Evolutionary conservation across 2,329 filamentous ascomycete genomes (phyloP), one percentile per base, ranked within the genome.

Genomic region (Cordyceps militaris): DNA sequence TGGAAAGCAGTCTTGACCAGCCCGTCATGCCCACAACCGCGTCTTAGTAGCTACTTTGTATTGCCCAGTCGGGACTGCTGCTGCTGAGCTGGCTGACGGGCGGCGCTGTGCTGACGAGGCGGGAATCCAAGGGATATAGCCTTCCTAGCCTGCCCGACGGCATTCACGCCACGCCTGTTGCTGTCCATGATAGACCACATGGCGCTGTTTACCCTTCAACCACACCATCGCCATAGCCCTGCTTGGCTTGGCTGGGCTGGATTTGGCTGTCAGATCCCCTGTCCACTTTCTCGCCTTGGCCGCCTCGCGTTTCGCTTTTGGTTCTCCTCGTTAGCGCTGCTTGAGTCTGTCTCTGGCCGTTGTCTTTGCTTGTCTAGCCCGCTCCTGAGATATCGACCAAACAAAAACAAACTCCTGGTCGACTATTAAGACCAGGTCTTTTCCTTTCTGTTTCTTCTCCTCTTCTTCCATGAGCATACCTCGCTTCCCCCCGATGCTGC

Each of bases 371-470:
- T 42, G 44, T 56, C 26, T 30, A 23, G 43, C 44, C 44, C 32
- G n/a, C 26, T 56, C 5, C n/a, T n/a, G 24, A 49, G n/a, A 56
- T 56, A 36, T 49, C 16, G 21, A 32, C 44, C 44, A 24, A 56
- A 42, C 42, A 55, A 56, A 48, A 42, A 49, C 43, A 48, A 40
- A 40, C 2, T 23, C 19, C n/a, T 32, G 30, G n/a, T 28, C 13
- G 24, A 56, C 32, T 56, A 56, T 56, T 49, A 49, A 56, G 53
- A 56, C 53, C 19, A n/a, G 43, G n/a, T 38, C 34, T 16, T 14
- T 43, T 19, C 44, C 1, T 48, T 40, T 49, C 53, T 32, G 9
- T 49, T 16, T 32, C 34, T 28, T 42, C 16, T 23, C 34, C 42
- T 19, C 19, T 55, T 36, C 52, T 32, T 40, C 6, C 46, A 32